Conservation (phyloP, 2,329 filamentous ascomycete species). For the Trichoderma harzianum region DNA sequence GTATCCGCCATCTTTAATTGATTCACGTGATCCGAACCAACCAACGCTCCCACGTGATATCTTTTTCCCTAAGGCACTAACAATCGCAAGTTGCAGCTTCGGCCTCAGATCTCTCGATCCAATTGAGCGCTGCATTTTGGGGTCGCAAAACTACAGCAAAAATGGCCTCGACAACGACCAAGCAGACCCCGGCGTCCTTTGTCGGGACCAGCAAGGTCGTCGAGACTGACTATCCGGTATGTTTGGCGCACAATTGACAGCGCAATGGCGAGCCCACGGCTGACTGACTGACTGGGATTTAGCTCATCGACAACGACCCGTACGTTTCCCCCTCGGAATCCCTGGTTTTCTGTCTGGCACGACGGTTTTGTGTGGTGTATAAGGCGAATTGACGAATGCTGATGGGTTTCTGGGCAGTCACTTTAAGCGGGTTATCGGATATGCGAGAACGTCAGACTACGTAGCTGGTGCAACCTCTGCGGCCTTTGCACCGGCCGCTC, state of each 20-base stretch:
- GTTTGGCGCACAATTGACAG: slow-evolving; percentile 36
- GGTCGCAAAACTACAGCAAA: slow-evolving; percentile 27
- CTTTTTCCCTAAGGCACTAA: slow-evolving; percentile 31
- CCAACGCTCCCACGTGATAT: slow-evolving; percentile 29
- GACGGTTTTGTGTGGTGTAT: background rate
- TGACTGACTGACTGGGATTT: slow-evolving; percentile 30
- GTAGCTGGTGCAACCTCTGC: slow-evolving; percentile 64
- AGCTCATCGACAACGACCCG: slow-evolving; percentile 99
- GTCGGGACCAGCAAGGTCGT: slow-evolving; percentile 64
- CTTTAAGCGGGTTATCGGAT: slow-evolving; percentile 82
- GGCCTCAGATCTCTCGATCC: slow-evolving; percentile 27
- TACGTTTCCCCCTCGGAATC: slow-evolving; percentile 44
- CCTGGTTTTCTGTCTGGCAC: background rate
- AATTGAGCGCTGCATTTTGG: slow-evolving; percentile 28
- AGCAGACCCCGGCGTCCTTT: slow-evolving; percentile 35
- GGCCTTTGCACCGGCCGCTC: slow-evolving; percentile 67
- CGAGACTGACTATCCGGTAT: slow-evolving; percentile 81
- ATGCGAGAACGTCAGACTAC: slow-evolving; percentile 85
- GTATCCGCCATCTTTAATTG: slow-evolving; percentile 1
- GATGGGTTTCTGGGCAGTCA: slow-evolving; percentile 58
- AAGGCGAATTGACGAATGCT: slow-evolving; percentile 18
- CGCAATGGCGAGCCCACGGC: slow-evolving; percentile 2
- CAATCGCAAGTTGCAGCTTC: slow-evolving; percentile 24
- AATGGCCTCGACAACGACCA: slow-evolving; percentile 40
- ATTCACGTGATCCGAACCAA: background rate